A percentile compares a stretch with the other conserved stretches of the same genome.
Conservation (phyloP, 2,329 filamentous ascomycete species). For the Cladophialophora yegresii region DNA sequence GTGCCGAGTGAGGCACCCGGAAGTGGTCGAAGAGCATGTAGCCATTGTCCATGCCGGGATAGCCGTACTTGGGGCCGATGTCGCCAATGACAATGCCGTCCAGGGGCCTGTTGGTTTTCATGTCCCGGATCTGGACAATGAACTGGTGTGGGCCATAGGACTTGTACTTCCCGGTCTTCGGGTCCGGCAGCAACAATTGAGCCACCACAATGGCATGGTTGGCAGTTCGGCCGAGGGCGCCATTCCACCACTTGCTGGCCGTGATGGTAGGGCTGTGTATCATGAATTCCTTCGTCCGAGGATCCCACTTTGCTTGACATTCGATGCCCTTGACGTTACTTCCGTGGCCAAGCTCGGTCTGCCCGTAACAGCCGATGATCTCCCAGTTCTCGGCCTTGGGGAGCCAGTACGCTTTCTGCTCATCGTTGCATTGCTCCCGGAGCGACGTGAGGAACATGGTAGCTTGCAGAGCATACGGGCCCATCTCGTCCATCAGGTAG, state of each 20-base stretch:
- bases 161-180: constrained; percentile 40
- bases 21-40: constrained; percentile 57
- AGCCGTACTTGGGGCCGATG: constrained; percentile 59
- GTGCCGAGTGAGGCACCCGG: constrained; percentile 51
- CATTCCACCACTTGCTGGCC: constrained; percentile 60
- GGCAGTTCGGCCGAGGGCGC: constrained; percentile 56
- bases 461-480: constrained; percentile 53
- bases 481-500: constrained; percentile 57
- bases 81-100: constrained; percentile 56
- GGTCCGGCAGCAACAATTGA: constrained; percentile 51
- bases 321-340: constrained; percentile 57
- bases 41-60: constrained; percentile 56
- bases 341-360: constrained; percentile 56
- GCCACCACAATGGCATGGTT: constrained; percentile 59
- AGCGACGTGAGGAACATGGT: constrained; percentile 57
- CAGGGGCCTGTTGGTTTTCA: constrained; percentile 52
- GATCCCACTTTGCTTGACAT: constrained; percentile 52
- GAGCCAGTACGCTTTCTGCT: constrained; percentile 54
- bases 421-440: constrained; percentile 52
- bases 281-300: constrained; percentile 49
- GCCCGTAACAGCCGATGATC: constrained; percentile 56
- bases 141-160: constrained; percentile 57
- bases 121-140: constrained; percentile 55
- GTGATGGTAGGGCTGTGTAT: constrained; percentile 56
- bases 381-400: constrained; percentile 53